Percentiles rank a stretch among this genome's conserved stretches.
Conservation (phyloP, 2,329 filamentous ascomycete species). For the Fusarium lateritium region DNA sequence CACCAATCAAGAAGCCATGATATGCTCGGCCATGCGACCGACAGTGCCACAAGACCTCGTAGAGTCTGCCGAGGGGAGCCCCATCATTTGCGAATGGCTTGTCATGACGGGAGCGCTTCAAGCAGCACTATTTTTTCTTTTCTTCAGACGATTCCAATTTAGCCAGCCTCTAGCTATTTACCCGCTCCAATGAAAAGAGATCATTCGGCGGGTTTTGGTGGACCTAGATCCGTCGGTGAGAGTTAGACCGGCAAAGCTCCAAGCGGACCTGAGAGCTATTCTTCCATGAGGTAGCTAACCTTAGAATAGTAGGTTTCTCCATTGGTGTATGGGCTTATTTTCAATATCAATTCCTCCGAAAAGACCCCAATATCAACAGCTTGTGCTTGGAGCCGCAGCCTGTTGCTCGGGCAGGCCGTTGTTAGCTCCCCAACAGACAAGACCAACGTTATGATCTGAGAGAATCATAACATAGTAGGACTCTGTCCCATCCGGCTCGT, state of each 20-base stretch:
- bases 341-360: neutral
- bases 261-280: slow-evolving; percentile 15
- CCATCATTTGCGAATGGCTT: slow-evolving; percentile 19
- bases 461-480: slow-evolving; percentile 7
- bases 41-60: slow-evolving; percentile 17
- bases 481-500: neutral
- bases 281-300: neutral
- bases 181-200: slow-evolving; percentile 30
- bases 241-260: slow-evolving; percentile 24
- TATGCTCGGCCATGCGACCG: slow-evolving; percentile 5
- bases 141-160: slow-evolving; percentile 12
- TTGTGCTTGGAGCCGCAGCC: too few relatives aligned
- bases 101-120: slow-evolving; percentile 45
- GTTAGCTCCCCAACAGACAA: neutral
- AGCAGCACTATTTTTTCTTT: neutral
- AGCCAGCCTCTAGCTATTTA: slow-evolving; percentile 30
- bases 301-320: neutral
- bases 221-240: slow-evolving; percentile 36
- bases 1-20: slow-evolving; percentile 38
- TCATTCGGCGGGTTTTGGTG: neutral
- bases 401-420: neutral
- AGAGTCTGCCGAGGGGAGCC: slow-evolving; percentile 25
- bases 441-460: neutral
- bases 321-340: neutral
- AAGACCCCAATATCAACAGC: neutral